Conservation (phyloP, 768 basidiomycete species). For the Podaxis carcinomalis region DNA sequence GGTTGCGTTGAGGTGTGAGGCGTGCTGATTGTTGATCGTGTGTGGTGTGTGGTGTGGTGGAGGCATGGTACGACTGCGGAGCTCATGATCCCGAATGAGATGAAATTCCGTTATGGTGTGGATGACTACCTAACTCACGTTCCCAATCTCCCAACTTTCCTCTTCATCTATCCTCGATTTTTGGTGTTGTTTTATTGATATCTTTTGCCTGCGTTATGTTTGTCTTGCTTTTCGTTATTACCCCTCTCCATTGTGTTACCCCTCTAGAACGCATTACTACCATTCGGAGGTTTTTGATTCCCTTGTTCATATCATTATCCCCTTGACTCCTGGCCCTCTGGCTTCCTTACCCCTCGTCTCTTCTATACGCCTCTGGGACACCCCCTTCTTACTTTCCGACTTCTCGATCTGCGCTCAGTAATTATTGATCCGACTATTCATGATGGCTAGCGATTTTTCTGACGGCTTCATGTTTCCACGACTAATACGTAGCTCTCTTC, state of each 20-base stretch:
- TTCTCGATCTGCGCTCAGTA: background rate
- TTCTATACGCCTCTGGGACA: constrained; percentile 3
- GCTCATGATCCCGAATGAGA: background rate
- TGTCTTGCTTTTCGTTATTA: constrained; percentile 3
- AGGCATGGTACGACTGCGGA: constrained; percentile 9
- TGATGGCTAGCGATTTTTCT: background rate
- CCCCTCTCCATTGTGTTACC: background rate
- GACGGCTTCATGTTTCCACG: constrained; percentile 1
- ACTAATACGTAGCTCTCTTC: constrained; percentile 1
- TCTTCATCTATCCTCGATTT: constrained; percentile 1
- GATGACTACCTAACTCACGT: background rate
- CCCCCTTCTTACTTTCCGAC: background rate
- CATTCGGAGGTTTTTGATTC: background rate
- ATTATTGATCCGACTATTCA: background rate
- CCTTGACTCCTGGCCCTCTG: background rate
- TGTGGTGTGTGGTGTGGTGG: background rate
- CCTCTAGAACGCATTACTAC: constrained; percentile 4
- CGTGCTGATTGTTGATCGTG: background rate
- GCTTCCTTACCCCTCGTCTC: background rate
- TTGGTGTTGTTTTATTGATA: constrained; percentile 8
- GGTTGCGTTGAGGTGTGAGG: constrained; percentile 2
- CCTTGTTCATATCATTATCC: background rate
- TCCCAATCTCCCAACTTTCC: background rate
- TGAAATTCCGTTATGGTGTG: background rate
- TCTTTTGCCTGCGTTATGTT: background rate